A percentile compares a stretch with the other conserved stretches of the same genome.
These are phyloP conservation scores for Serendipita vermifera DNA, from an alignment of 768 basidiomycete genomes.

Conservation along the genomic window DNA sequence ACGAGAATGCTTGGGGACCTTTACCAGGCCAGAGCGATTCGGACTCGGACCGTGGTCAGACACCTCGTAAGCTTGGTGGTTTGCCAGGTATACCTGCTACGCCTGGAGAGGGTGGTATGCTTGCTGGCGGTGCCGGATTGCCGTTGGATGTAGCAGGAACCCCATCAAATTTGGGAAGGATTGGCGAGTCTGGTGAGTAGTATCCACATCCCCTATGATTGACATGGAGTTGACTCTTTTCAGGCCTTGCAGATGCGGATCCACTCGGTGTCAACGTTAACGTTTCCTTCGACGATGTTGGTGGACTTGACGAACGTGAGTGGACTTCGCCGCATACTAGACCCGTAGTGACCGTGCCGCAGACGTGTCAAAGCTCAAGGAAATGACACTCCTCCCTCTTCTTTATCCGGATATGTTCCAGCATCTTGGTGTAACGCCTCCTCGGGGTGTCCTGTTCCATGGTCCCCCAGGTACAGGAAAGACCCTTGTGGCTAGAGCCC, in stretches of 20 bases:
- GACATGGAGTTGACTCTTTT: constrained; percentile 15
- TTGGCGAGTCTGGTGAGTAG: constrained; percentile 57
- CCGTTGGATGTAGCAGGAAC: constrained; percentile 59
- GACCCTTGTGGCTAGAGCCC: constrained; percentile 83
- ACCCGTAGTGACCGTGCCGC: constrained; percentile 7
- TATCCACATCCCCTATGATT: constrained; percentile 14
- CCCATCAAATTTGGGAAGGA: constrained; percentile 74
- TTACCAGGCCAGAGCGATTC: constrained; percentile 10
- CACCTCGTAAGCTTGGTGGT: constrained; percentile 53
- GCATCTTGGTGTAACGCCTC: constrained; percentile 84
- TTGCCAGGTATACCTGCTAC: constrained; percentile 58
- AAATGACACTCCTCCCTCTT: constrained; percentile 93
- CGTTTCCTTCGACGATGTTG: constrained; percentile 93
- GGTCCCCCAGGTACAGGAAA: constrained; percentile 99
- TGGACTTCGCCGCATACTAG: constrained; percentile 14
- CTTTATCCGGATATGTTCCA: constrained; percentile 96
- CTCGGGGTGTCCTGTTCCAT: constrained; percentile 92
- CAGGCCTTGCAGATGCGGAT: constrained; percentile 87
- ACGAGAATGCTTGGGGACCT: constrained; percentile 6
- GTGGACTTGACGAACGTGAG: constrained; percentile 87
- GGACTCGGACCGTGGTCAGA: constrained; percentile 9
- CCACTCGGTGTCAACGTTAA: constrained; percentile 87
- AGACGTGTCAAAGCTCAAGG: constrained; percentile 95
- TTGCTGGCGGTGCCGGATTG: constrained; percentile 22
- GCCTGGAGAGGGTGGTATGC: constrained; percentile 42